Evolutionary conservation across 75 land plant species (phyloP).

Genomic region (Sequoia sempervirens): DNA sequence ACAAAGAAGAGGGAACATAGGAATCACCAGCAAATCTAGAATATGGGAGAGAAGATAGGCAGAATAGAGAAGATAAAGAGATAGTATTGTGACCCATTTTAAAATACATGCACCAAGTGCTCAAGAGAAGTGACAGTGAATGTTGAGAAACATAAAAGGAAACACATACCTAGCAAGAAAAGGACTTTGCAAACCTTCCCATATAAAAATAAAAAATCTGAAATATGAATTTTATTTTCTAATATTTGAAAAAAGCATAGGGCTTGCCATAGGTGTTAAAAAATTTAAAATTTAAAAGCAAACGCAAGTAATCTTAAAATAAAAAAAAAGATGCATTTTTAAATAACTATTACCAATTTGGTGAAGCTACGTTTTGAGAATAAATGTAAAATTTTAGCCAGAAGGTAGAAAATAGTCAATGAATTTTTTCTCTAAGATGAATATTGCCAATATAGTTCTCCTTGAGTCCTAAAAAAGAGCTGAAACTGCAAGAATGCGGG

Average conservation of each 20-base stretch:
- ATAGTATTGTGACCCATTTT: background rate
- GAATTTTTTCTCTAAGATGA: background rate
- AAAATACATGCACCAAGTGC: background rate
- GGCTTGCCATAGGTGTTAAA: background rate
- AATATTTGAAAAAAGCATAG: background rate
- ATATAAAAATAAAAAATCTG: background rate
- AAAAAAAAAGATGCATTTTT: background rate
- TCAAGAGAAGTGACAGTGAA: background rate
- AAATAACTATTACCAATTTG: background rate
- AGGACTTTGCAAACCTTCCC: background rate
- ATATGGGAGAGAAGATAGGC: background rate
- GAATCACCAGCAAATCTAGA: background rate
- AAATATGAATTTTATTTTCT: background rate
- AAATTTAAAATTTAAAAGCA: background rate
- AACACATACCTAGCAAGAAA: background rate
- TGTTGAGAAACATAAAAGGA: slow-evolving; percentile 1
- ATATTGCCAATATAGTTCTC: background rate
- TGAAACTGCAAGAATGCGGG: background rate
- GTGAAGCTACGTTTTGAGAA: background rate
- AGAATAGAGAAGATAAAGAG: background rate
- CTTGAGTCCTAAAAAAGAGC: background rate
- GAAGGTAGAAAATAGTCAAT: background rate
- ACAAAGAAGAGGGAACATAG: background rate
- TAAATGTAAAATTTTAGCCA: background rate
- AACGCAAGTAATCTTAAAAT: background rate